These are phyloP conservation scores for Tricholoma hemisulphureum DNA, from an alignment of 768 basidiomycete species.

Conservation along the genomic window DNA sequence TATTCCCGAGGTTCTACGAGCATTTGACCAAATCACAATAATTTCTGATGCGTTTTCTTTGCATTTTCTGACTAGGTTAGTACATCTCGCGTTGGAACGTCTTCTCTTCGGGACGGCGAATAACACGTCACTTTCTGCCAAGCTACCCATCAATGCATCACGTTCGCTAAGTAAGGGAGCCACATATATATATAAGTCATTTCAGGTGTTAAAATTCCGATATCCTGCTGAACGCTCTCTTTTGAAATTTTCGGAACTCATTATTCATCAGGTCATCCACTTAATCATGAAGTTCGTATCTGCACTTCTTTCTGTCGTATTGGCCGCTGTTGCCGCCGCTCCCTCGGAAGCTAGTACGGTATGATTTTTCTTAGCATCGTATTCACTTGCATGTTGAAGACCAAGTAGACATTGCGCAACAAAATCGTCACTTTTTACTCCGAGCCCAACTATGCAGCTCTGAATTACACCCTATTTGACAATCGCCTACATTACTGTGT, in stretches of 20 bases:
- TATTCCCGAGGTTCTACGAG: too few relatives aligned
- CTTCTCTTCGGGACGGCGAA: neutral
- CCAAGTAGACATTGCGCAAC: neutral
- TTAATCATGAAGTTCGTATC: neutral
- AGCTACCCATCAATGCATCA: neutral
- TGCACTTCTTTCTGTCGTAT: neutral
- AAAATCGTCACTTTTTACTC: neutral
- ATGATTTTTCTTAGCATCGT: neutral
- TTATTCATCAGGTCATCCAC: too few relatives aligned
- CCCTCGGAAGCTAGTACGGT: neutral
- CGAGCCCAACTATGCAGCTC: neutral
- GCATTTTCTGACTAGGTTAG: neutral
- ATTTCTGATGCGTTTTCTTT: neutral
- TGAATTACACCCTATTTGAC: neutral
- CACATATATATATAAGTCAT: neutral
- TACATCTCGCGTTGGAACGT: neutral
- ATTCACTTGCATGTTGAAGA: neutral
- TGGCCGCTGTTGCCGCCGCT: neutral
- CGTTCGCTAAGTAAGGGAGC: neutral
- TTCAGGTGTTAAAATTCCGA: neutral
- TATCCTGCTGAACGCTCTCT: neutral
- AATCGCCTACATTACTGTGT: neutral
- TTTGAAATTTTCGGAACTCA: too few relatives aligned
- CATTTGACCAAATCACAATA: neutral
- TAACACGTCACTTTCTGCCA: neutral